Base-by-base conservation (phyloP, 208 protist genomes). In the Trypanosoma conorhini region DNA sequence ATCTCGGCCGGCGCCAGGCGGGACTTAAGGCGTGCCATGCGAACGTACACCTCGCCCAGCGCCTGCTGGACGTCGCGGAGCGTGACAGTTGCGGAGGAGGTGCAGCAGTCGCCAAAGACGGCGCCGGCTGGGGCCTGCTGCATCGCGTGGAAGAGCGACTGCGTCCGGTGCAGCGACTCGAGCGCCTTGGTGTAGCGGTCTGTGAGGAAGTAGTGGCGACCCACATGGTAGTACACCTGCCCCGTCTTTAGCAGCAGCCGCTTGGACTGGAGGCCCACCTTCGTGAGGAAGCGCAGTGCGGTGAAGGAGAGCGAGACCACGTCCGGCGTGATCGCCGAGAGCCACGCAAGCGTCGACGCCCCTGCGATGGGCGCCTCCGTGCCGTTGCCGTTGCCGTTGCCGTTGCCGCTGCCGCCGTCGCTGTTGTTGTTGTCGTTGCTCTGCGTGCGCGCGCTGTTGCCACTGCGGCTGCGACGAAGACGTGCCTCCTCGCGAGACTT, bases 111-210 rank as follows among this genome's bases (percentile, higher is more conserved):
- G 26, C 83, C 82, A 65, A 92, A 81, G 19, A 70, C 65, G 0
- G 35, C 26, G 40, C 87, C 83, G 19, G 74, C 77, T 7, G 72
- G 59, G 7, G 72, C 80, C 46, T 80, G 77, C 28, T 80, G 67
- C 40, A 79, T 75, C 13, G 81, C 81, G 5, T 79, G 72, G 74
- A 91, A 81, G 5, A 90, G 74, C 4, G 86, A 84, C 56, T 88
- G 80, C 19, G 85, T 65, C 15, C 79, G 84, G 65, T 93, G 76
- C 42, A 95, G 76, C 22, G 83, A 84, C 74, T 95, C 89, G 21
- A 95, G 74, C 24, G 89, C 82, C 63, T 95, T 95, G 26, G 87
- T 91, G 78, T 90, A 91, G 46, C 87, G 89, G 48, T 85, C 78
- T 30, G 77, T 86, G 52, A 70, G 58, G 61, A 80, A 67, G 78